phyloP scores from a whole-genome alignment of 768 basidiomycete genomes.

The Tulasnella sp. region DNA sequence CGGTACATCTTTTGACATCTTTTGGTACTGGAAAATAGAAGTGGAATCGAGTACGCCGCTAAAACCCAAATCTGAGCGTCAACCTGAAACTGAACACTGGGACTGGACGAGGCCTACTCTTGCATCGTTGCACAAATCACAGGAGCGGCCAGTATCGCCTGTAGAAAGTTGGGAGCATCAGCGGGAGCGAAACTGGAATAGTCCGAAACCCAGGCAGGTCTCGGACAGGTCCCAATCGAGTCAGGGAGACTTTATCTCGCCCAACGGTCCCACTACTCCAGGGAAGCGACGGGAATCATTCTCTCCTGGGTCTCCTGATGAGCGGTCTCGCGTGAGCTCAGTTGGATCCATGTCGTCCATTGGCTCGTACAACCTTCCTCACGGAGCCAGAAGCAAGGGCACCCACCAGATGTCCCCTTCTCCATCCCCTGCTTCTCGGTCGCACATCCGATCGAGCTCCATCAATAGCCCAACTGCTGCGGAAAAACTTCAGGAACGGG shows the following conservation, averaged over 20 bases:
- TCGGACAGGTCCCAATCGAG: not conserved
- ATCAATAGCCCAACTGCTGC: conserved; percentile 1
- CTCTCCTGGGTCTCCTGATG: not conserved
- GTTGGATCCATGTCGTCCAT: not conserved
- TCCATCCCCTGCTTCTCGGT: not conserved
- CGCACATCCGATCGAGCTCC: not conserved
- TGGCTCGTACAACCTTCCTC: not conserved
- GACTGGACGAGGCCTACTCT: not conserved
- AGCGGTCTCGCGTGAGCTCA: not conserved
- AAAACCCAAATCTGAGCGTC: not conserved
- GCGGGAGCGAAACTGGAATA: conserved; percentile 12
- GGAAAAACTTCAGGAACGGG: conserved; percentile 3
- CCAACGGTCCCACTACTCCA: not conserved
- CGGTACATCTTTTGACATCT: not conserved
- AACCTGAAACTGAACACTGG: not conserved
- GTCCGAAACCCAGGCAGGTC: not conserved
- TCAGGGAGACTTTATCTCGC: not conserved
- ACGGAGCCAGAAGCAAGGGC: not conserved
- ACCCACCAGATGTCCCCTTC: not conserved
- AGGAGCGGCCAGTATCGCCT: not conserved
- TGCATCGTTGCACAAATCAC: not conserved
- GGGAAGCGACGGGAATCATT: not conserved
- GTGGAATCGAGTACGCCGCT: conserved; percentile 15
- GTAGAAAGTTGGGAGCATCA: conserved; percentile 4
- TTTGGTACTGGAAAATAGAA: not conserved